Evolutionary conservation across 441 rosid genomes (phyloP), one percentile per base, ranked within the genome.

Genomic region (Erodium chrysanthum): DNA sequence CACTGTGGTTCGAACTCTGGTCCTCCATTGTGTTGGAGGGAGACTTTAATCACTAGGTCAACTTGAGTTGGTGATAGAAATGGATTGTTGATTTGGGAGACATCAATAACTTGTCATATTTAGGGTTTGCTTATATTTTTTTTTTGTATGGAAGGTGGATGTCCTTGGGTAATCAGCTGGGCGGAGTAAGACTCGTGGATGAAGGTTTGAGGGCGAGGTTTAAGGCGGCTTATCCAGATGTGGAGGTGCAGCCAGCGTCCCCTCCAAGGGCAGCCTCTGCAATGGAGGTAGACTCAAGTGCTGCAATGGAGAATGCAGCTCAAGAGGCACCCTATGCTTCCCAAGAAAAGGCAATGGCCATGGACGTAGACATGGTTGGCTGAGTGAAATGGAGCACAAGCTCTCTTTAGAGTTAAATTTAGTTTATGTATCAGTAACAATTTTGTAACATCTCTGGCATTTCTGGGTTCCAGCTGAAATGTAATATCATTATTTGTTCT

Each of bases 161-260:
- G 77, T 91, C 97, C 42, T 89, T 91, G 4, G 98, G 98, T 48
- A 94, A 94, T 77, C 98, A 94, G 76, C 82, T 94, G 77, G 84
- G 78, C 2, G 98, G 96, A 5, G 96, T 84, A 10, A 74, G 97
- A 70, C 74, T 94, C 56, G 93, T 94, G 15, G 96, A 89, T 72
- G 98, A 94, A 73, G 96, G 97, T 50, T 82, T 94, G 65, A 81
- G 96, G 48, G 98, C 92, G 44, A 84, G 96, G 70, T 93, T 88
- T 70, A 93, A 85, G 77, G 98, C 98, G 62, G 92, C 98, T 59
- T 93, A 91, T 72, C 96, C 98, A 0, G 97, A 89, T 11, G 75
- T 86, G 0, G 85, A 71, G 68, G 98, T 94, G 67, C 96, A 89
- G 56, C 98, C 97, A 1, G 21, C 84, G 5, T 94, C 98, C 58